Evolutionary conservation across 345 rosid genomes (phyloP).

Genomic region (Mallotus nudiflorus): DNA sequence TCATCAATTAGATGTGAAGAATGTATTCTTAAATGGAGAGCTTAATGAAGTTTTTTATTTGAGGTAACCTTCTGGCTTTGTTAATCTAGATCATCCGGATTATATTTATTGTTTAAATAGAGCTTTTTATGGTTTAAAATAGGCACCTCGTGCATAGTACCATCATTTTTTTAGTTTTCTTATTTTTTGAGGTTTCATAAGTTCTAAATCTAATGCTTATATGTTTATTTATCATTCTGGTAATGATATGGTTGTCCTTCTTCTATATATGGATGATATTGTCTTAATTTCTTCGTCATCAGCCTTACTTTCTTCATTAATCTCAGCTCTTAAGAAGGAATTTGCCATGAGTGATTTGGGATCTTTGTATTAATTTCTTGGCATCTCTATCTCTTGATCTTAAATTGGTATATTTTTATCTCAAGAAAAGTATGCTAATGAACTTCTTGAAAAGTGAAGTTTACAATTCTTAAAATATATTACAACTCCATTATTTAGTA

Average conservation of each 20-base stretch:
- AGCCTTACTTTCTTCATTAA: no score
- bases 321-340: not conserved
- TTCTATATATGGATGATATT: no score
- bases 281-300: not conserved
- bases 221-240: not conserved
- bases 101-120: no score
- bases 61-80: no score
- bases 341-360: not conserved
- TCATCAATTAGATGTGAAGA: not conserved
- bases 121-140: no score
- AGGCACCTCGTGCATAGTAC: not conserved
- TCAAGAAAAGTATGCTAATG: not conserved
- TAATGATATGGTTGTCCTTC: not conserved
- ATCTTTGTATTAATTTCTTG: not conserved
- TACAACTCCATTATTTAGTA: not conserved
- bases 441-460: not conserved
- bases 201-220: not conserved
- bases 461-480: no score
- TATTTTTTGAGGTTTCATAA: not conserved
- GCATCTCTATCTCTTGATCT: not conserved
- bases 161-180: no score
- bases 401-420: not conserved
- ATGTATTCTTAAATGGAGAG: no score
- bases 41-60: no score
- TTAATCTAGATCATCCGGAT: no score